Conservation (phyloP, 495 filamentous ascomycete genomes). For the Halenospora varia region DNA sequence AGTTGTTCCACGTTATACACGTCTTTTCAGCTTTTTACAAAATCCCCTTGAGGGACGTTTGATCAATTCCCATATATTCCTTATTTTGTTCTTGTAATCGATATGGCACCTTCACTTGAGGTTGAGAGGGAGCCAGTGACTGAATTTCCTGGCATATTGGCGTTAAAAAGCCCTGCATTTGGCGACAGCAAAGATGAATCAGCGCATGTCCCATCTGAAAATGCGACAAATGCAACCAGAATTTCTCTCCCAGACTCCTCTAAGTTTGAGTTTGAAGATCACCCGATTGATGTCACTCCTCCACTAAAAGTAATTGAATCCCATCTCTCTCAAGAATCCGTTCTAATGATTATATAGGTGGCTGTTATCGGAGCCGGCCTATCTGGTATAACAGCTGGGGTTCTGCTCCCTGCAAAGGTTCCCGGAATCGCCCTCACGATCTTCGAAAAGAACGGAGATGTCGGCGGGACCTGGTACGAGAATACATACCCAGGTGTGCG, state of each 20-base stretch:
- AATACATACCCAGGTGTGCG: conserved; percentile 53
- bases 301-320: conserved; percentile 3
- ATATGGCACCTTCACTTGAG: neutral
- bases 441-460: conserved; percentile 74
- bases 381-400: conserved; percentile 44
- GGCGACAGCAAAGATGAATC: neutral
- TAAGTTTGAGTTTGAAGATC: conserved; percentile 12
- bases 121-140: neutral
- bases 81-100: too few relatives aligned
- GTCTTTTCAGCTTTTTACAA: too few relatives aligned
- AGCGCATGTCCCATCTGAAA: neutral
- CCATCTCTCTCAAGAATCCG: neutral
- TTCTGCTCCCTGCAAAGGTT: conserved; percentile 43
- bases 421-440: conserved; percentile 27
- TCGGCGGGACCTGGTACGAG: conserved; percentile 58
- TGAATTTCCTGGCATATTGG: neutral
- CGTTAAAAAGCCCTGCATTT: neutral
- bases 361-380: conserved; percentile 51
- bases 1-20: too few relatives aligned
- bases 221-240: neutral
- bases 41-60: too few relatives aligned
- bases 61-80: too few relatives aligned
- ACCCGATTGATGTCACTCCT: conserved; percentile 9
- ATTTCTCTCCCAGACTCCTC: neutral
- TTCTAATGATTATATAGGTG: conserved; percentile 25